Base-by-base conservation (phyloP, 352 stramenopile genomes). In the Nothophytophthora sp. region DNA sequence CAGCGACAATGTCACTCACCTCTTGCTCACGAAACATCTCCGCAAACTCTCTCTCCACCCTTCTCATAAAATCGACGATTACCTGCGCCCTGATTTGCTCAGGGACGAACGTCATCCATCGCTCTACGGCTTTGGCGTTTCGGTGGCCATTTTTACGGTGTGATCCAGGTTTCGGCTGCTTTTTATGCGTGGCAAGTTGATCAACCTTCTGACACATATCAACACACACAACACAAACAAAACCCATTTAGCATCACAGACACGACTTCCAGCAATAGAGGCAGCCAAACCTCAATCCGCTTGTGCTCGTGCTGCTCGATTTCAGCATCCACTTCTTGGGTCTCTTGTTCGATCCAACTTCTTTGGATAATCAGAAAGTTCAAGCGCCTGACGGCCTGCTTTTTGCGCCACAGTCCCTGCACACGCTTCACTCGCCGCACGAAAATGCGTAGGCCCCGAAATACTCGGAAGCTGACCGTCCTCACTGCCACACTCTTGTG, bases 401-500 rank as follows among this genome's bases (percentile, higher is more conserved):
- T 84, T 34, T 63, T 50, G 6, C 70, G 62, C 74, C 74, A 88
- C 13, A 86, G 59, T 0, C 56, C 49, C 44, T 88, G 77, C 20
- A 88, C 43, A 25, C 60, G 54, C 28, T 88, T 88, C 13, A 81
- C 63, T 15, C 68, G 55, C 0, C 77, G 70, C 12, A 88, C 40
- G 27, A 72, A 88, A 3, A 74, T 69, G 2, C 76, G 70, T 10
- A 83, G 61, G 10, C 69, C 76, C 35, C 58, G 68, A 41, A 88
- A 86, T 2, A 85, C 67, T 12, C 73, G 73, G 35, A 86, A 82
- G 16, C 67, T 55, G 5, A 86, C 67, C 37, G 58, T 75, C 41
- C 74, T 80, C 4, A 88, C 67, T 20, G 63, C 57, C 1, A 88
- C 72, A 43, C 69, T 83, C 51, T 83, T 86, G 44, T 83, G 72